Evolutionary conservation across 495 filamentous ascomycete genomes (phyloP).

Genomic region (Penicillium desertorum): DNA sequence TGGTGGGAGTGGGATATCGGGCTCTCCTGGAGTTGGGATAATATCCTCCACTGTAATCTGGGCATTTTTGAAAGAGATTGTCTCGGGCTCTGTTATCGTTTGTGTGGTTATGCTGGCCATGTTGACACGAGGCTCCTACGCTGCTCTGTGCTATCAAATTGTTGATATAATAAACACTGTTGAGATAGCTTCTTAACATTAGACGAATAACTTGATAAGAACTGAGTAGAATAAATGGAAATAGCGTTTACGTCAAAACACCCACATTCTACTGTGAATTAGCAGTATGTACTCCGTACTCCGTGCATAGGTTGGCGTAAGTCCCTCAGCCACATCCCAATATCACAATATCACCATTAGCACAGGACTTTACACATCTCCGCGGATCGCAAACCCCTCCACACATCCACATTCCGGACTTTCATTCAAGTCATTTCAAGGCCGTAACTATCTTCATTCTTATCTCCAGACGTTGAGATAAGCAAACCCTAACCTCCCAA

Average conservation of each 20-base stretch:
- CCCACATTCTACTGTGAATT: not conserved
- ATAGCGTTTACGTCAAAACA: not conserved
- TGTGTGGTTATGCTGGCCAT: constrained; percentile 38
- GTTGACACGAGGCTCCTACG: not conserved
- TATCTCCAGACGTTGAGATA: constrained; percentile 9
- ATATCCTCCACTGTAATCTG: constrained; percentile 34
- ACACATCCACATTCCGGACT: not conserved
- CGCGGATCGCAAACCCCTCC: not conserved
- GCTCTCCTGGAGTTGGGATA: constrained; percentile 25
- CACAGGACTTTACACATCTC: constrained; percentile 1
- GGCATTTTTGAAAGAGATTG: constrained; percentile 24
- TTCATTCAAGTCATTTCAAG: not conserved
- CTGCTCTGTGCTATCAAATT: not conserved
- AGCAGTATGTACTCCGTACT: too few species aligned
- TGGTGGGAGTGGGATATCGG: constrained; percentile 70
- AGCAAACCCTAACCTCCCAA: not conserved
- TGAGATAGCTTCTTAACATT: too few species aligned
- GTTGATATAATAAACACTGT: not conserved
- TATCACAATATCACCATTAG: not conserved
- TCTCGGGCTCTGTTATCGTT: constrained; percentile 14
- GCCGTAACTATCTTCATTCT: not conserved
- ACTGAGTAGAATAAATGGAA: not conserved
- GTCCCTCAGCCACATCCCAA: not conserved
- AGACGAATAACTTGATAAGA: not conserved
- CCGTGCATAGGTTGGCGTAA: too few species aligned